These are phyloP conservation scores for Penicillium sp. DNA, from an alignment of 2,329 filamentous ascomycete genomes.

Conservation along the genomic window DNA sequence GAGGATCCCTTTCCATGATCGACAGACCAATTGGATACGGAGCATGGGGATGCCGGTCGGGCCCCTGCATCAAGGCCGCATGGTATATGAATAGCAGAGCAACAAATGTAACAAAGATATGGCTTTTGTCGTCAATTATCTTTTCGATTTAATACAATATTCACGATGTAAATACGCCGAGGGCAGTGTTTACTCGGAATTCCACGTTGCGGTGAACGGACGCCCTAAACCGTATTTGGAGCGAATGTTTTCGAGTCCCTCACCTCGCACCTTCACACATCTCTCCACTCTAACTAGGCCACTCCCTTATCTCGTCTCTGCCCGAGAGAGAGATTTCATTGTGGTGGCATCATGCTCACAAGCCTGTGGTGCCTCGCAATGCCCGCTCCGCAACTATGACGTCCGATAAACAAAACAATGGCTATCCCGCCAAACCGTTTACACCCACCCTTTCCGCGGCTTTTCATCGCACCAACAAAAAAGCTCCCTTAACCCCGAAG, in stretches of 20 bases:
- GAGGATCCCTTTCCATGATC: conserved; percentile 4
- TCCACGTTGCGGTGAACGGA: conserved; percentile 23
- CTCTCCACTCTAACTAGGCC: conserved; percentile 12
- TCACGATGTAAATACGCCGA: neutral
- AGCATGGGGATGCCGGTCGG: conserved; percentile 16
- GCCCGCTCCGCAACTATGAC: conserved; percentile 45
- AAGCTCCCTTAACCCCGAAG: conserved; percentile 55
- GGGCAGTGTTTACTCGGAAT: conserved; percentile 1
- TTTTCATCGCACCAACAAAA: conserved; percentile 52
- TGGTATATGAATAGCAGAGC: neutral
- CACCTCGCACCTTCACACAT: conserved; percentile 9
- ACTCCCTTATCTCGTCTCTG: conserved; percentile 9
- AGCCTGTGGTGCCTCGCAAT: conserved; percentile 36
- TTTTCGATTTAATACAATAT: neutral
- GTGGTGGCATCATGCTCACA: conserved; percentile 36
- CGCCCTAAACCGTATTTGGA: conserved; percentile 27
- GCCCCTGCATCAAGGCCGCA: conserved; percentile 3
- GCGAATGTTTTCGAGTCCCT: conserved; percentile 24
- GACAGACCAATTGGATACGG: conserved; percentile 16
- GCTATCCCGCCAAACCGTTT: conserved; percentile 53
- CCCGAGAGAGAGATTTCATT: neutral
- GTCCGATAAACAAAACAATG: conserved; percentile 51
- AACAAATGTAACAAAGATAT: neutral
- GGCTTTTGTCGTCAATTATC: neutral
- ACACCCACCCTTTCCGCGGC: conserved; percentile 65